A percentile compares a stretch with the other conserved stretches of the same genome.
phyloP scores from a whole-genome alignment of 257 asterid genomes.

The Solanum dulcamara region DNA sequence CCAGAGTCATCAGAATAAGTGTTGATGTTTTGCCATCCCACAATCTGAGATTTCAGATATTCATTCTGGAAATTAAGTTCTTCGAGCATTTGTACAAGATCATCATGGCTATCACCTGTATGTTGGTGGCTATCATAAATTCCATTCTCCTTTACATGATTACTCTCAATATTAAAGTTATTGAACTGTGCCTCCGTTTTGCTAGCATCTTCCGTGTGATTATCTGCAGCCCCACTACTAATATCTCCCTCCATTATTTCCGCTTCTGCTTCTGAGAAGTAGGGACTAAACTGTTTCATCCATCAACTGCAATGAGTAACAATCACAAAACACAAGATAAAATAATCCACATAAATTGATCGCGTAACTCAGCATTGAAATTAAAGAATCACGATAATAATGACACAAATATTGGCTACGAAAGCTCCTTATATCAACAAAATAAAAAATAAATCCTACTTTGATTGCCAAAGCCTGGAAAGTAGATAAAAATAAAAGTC shows the following conservation, averaged over 20 bases:
- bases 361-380: neutral
- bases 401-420: neutral
- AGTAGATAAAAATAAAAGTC: neutral
- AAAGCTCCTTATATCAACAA: neutral
- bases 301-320: neutral
- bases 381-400: neutral
- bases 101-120: constrained; percentile 31
- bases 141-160: constrained; percentile 38
- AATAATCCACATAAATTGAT: neutral
- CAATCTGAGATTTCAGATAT: constrained; percentile 71
- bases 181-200: constrained; percentile 26
- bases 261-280: neutral
- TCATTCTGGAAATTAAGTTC: constrained; percentile 84
- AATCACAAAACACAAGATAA: neutral
- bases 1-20: constrained; percentile 14
- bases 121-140: constrained; percentile 8
- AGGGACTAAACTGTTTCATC: constrained; percentile 8
- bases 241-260: constrained; percentile 40
- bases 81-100: constrained; percentile 57
- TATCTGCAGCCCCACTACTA: constrained; percentile 24
- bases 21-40: constrained; percentile 34
- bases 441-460: neutral
- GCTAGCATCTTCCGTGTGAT: constrained; percentile 19
- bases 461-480: neutral
- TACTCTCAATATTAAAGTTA: constrained; percentile 15